These are phyloP conservation scores for Puccinia sorghi DNA, from an alignment of 1,284 basidiomycete genomes.

Conservation along the genomic window DNA sequence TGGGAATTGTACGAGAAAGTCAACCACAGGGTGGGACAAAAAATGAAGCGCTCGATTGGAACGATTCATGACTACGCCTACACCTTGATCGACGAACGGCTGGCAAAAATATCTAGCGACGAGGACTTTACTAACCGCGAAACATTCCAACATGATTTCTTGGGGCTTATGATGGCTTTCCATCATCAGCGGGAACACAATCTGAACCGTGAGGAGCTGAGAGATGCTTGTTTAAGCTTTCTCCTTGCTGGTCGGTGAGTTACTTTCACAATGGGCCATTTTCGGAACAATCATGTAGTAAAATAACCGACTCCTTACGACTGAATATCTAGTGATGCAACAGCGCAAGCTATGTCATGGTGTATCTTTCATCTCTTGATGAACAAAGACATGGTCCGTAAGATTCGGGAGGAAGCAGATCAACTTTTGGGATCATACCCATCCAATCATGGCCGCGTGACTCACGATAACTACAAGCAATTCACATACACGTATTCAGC, in stretches of 20 bases:
- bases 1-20: constrained; percentile 28
- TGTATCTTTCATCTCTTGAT: constrained; percentile 34
- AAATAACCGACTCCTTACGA: no score
- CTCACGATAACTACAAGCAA: constrained; percentile 44
- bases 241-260: constrained; percentile 46
- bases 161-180: constrained; percentile 8
- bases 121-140: background rate
- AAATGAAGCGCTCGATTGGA: constrained; percentile 5
- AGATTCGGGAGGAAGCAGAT: constrained; percentile 28
- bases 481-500: constrained; percentile 49
- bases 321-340: constrained; percentile 28
- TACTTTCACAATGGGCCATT: background rate
- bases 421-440: background rate
- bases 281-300: background rate
- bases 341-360: constrained; percentile 41
- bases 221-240: constrained; percentile 28
- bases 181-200: constrained; percentile 12
- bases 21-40: background rate
- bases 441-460: background rate
- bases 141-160: constrained; percentile 10
- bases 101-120: constrained; percentile 17
- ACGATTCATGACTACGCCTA: constrained; percentile 29
- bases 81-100: constrained; percentile 28
- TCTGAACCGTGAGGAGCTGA: constrained; percentile 32
- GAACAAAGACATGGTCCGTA: constrained; percentile 13